Conservation (phyloP, 148 eudicot genomes). For the Persicaria maculosa region DNA sequence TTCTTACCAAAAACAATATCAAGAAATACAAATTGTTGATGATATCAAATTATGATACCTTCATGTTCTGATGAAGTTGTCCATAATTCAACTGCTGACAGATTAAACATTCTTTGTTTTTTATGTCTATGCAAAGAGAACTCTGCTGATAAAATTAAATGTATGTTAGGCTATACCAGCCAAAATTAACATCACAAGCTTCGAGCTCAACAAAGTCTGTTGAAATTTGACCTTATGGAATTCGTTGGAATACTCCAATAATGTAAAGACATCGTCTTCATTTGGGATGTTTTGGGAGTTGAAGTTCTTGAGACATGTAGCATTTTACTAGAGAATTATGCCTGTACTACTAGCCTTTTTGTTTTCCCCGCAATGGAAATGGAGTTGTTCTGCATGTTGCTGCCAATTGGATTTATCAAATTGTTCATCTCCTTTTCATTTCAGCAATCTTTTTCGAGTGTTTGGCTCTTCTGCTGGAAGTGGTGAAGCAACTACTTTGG, state of each 20-base stretch:
- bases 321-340: not conserved
- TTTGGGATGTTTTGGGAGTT: not conserved
- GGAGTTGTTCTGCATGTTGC: not conserved
- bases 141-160: not conserved
- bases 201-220: not conserved
- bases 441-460: conserved; percentile 45
- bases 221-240: not conserved
- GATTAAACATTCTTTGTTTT: not conserved
- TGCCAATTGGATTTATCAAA: conserved; percentile 6
- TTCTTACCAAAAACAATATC: not conserved
- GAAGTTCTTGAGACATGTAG: not conserved
- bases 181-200: not conserved
- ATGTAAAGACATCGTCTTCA: not conserved
- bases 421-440: conserved; percentile 1
- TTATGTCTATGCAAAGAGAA: not conserved
- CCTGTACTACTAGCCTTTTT: not conserved
- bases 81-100: not conserved
- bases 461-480: conserved; percentile 37
- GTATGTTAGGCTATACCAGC: not conserved
- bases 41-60: not conserved
- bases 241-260: not conserved
- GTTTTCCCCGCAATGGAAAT: not conserved
- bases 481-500: conserved; percentile 39
- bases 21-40: not conserved
- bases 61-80: not conserved